Evolutionary conservation across 495 filamentous ascomycete species (phyloP).

Genomic region (Clavariopsis aquatica): DNA sequence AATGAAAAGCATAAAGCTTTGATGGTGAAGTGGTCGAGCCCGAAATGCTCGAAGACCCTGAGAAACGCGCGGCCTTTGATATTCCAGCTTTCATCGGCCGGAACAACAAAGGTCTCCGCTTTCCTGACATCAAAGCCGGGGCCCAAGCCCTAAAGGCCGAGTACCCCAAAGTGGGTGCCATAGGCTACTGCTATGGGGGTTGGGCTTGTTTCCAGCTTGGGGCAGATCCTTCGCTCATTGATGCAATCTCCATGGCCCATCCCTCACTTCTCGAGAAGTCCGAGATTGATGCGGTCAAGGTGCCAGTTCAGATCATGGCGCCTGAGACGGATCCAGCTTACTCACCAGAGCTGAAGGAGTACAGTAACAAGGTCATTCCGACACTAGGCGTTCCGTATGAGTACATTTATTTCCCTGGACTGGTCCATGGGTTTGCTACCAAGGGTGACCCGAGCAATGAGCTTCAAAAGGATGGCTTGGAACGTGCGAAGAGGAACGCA

Average conservation of each 20-base stretch:
- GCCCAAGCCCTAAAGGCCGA: constrained; percentile 50
- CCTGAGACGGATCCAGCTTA: constrained; percentile 56
- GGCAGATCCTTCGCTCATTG: constrained; percentile 52
- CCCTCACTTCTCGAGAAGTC: constrained; percentile 52
- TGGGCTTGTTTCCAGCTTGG: constrained; percentile 59
- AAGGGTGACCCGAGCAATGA: constrained; percentile 50
- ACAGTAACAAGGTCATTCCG: constrained; percentile 49
- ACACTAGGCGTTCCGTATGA: constrained; percentile 53
- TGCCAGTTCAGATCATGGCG: constrained; percentile 61
- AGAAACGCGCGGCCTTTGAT: constrained; percentile 48
- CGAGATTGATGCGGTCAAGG: constrained; percentile 56
- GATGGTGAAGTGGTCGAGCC: constrained; percentile 34
- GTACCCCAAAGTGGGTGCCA: constrained; percentile 50
- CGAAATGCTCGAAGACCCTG: constrained; percentile 43
- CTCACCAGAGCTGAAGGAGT: constrained; percentile 55
- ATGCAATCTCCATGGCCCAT: constrained; percentile 57
- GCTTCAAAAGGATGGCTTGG: constrained; percentile 52
- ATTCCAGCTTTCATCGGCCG: constrained; percentile 43
- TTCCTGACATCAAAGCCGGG: constrained; percentile 56
- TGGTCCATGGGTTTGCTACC: constrained; percentile 54
- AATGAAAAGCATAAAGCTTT: constrained; percentile 21
- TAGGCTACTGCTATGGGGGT: constrained; percentile 65
- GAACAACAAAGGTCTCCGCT: constrained; percentile 52
- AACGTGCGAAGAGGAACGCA: constrained; percentile 50
- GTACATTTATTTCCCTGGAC: constrained; percentile 59